Base-by-base conservation (phyloP, 805 yeast species). In the Schwanniomyces vanrijiae region DNA sequence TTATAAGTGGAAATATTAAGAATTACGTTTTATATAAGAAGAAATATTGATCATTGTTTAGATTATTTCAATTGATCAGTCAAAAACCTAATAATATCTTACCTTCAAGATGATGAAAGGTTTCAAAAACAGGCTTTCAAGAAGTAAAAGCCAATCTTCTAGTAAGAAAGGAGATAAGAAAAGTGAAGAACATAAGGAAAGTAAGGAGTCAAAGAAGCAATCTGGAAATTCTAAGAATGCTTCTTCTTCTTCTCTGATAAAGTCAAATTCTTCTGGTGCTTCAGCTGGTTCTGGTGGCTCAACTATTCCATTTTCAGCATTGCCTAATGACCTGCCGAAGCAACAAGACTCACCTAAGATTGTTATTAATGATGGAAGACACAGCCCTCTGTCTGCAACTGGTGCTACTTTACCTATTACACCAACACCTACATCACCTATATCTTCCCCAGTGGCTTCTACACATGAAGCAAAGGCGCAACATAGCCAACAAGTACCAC, bases 51-150 rank as follows among this genome's bases (percentile, higher is more conserved):
- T 14, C 10, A 16, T 18, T 31, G 16, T 4, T 31, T 18, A 18
- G 19, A 14, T 8, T 18, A 31, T 31, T 14, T 14, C 35, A 31
- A 31, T 31, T 31, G 20, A 31, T 31, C 19, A 31, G 14, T 14
- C 20, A 7, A 31, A 16, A 31, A 14, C 20, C 35, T n/a, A 31
- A 14, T 31, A 31, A 31, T 14, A 14, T 16, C 35, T 31, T 31
- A 26, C 35, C 33, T 31, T 31, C 35, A 67, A 60, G 42, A 73
- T 73, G 78, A 73, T 73, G 77, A 73, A 72, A 64, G 78, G 78
- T 14, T 73, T 73, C 55, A 73, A 73, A 53, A 72, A 73, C 48
- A 64, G 76, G 52, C 76, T 73, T 56, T 67, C 76, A 16, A 60
- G 78, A 49, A 70, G 69, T 56, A 67, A 67, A 55, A 56, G 63